Conservation (phyloP, 768 basidiomycete species). For the Clitopilus passeckerianus region DNA sequence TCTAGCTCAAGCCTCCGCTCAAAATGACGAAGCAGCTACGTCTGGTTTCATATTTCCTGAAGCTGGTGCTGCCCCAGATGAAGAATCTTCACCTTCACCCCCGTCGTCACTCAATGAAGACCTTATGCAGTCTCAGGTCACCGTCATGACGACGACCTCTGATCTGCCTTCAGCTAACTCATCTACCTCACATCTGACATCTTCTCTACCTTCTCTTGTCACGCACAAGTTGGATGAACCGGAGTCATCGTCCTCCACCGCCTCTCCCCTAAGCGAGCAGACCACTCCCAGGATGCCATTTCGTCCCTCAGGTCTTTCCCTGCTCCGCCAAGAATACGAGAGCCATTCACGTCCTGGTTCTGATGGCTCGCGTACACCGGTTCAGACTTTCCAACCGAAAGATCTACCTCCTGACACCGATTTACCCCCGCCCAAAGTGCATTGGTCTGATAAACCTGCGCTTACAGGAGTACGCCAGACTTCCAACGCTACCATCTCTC, state of each 20-base stretch:
- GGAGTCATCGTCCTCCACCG: slow-evolving; percentile 8
- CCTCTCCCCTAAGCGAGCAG: slow-evolving; percentile 8
- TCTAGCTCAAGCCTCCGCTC: not conserved
- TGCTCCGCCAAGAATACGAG: slow-evolving; percentile 23
- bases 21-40: not conserved
- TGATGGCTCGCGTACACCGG: slow-evolving; percentile 9
- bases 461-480: slow-evolving; percentile 10
- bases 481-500: slow-evolving; percentile 1
- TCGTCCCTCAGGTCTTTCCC: slow-evolving; percentile 33
- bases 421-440: slow-evolving; percentile 5
- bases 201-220: slow-evolving; percentile 8
- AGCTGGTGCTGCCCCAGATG: slow-evolving; percentile 4
- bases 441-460: slow-evolving; percentile 3
- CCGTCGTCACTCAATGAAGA: slow-evolving; percentile 5
- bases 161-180: slow-evolving; percentile 8
- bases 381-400: slow-evolving; percentile 2
- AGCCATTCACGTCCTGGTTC: slow-evolving; percentile 1
- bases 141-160: not conserved
- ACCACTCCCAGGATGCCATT: slow-evolving; percentile 11
- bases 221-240: not conserved
- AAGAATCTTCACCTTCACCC: slow-evolving; percentile 7
- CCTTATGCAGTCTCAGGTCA: slow-evolving; percentile 10
- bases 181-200: slow-evolving; percentile 3
- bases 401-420: slow-evolving; percentile 2
- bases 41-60: slow-evolving; percentile 30